Base-by-base conservation (phyloP, 768 basidiomycete genomes). In the Hypholoma fasciculare region DNA sequence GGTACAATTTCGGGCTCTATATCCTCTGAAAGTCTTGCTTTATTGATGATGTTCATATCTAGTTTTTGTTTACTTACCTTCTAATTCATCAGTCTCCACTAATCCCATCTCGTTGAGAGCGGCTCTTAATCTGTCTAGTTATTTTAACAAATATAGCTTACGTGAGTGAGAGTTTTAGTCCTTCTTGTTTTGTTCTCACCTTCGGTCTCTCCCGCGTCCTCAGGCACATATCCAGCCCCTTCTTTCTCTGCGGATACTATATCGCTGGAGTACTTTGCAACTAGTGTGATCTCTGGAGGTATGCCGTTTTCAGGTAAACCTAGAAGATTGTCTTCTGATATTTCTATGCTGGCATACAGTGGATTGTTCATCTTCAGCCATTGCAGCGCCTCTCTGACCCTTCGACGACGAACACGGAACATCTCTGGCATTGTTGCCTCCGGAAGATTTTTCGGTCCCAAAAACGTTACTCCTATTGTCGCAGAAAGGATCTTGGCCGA, bases 241-340 rank as follows among this genome's bases (percentile, higher is more conserved):
- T 79, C 77, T 13, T 49, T 3, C 2, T 64, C 61, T 0, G 69
- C 26, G 0, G 61, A 38, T 0, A 46, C 56, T 0, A 54, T 49
- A 53, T 77, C 67, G 0, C 1, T 26, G 0, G 68, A 66, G 13
- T 69, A 51, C 23, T 60, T 57, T 1, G 67, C 54, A 9, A 52
- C 62, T 0, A 52, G 16, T 0, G 63, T 1, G 1, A 78, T 65
- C 49, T 75, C 72, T 0, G 57, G 20, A 1, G 75, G 77, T 1
- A 78, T 59, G 0, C 56, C 69, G 46, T 76, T 64, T 16, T 68
- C 67, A 0, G 77, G 76, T 0, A 78, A 54, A 5, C 46, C 23
- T 0, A 19, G 4, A 11, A 78, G 34, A 0, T 55, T 49, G 3
- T 56, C 57, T 13, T 58, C 54, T 0, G 60, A 61, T 7, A 63